Evolutionary conservation across 441 rosid species (phyloP).

Genomic region (Populus hybrid): DNA sequence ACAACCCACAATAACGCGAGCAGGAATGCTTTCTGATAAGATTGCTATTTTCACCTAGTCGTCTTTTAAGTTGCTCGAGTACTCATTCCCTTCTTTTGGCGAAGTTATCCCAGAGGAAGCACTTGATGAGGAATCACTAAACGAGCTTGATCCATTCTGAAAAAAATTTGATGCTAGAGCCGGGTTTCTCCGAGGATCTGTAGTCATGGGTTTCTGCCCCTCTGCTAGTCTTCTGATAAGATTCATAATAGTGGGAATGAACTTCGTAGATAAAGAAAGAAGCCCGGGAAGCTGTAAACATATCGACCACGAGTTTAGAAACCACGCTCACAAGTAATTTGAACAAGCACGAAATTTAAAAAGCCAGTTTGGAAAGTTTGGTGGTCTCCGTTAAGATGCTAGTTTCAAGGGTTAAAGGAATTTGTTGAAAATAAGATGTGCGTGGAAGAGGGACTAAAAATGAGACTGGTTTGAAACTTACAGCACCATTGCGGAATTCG

Average conservation of each 20-base stretch:
- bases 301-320: background rate
- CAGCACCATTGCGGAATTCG: slow-evolving; percentile 79
- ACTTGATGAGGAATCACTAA: slow-evolving; percentile 33
- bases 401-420: background rate
- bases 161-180: slow-evolving; percentile 24
- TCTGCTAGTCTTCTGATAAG: slow-evolving; percentile 81
- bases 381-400: background rate
- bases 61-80: slow-evolving; percentile 40
- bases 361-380: background rate
- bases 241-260: slow-evolving; percentile 87
- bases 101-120: slow-evolving; percentile 44
- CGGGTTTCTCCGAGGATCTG: slow-evolving; percentile 38
- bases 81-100: slow-evolving; percentile 28
- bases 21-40: background rate
- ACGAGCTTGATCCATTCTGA: slow-evolving; percentile 36
- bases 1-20: slow-evolving; percentile 15
- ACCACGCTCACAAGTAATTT: slow-evolving; percentile 20
- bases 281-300: slow-evolving; percentile 82
- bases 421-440: background rate
- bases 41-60: slow-evolving; percentile 20
- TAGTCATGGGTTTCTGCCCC: slow-evolving; percentile 57
- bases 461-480: slow-evolving; percentile 34
- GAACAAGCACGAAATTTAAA: background rate
- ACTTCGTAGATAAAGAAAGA: slow-evolving; percentile 70
- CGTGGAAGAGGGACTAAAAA: background rate